Evolutionary conservation across 257 asterid genomes (phyloP).

Genomic region (Jacaranda mimosifolia): DNA sequence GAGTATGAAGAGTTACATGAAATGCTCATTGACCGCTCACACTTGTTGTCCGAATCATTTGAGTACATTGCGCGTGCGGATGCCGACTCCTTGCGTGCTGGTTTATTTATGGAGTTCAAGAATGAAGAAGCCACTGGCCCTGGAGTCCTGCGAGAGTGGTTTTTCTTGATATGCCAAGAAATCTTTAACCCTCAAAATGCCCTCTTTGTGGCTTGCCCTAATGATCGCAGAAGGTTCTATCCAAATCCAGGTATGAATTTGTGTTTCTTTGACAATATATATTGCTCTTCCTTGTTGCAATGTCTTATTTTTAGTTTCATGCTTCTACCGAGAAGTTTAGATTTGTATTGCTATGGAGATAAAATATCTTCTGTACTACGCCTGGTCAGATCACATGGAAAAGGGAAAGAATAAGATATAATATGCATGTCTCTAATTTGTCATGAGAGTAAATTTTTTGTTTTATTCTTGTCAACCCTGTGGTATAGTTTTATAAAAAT

Average conservation of each 20-base stretch:
- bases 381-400: slow-evolving; percentile 25
- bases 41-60: slow-evolving; percentile 80
- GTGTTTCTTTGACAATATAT: slow-evolving; percentile 4
- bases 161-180: slow-evolving; percentile 89
- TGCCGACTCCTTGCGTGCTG: slow-evolving; percentile 70
- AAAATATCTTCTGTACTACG: neutral
- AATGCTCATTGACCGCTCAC: slow-evolving; percentile 94
- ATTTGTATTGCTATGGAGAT: slow-evolving; percentile 1
- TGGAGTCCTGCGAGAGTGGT: slow-evolving; percentile 98
- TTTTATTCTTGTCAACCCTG: too few species aligned
- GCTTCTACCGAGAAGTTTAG: slow-evolving; percentile 12
- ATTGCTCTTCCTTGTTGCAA: slow-evolving; percentile 17
- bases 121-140: slow-evolving; percentile 99
- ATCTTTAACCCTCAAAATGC: slow-evolving; percentile 92
- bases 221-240: slow-evolving; percentile 90
- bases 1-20: slow-evolving; percentile 88
- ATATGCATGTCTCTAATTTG: slow-evolving; percentile 4
- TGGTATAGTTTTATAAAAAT: too few species aligned
- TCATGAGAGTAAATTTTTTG: neutral
- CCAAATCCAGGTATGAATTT: slow-evolving; percentile 88
- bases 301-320: slow-evolving; percentile 27
- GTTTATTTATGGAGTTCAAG: slow-evolving; percentile 95
- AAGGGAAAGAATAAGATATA: slow-evolving; percentile 12
- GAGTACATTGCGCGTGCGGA: slow-evolving; percentile 79
- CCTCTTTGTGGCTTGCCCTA: slow-evolving; percentile 91